phyloP scores from a whole-genome alignment of 2,329 filamentous ascomycete genomes.

The Madurella fahalii region DNA sequence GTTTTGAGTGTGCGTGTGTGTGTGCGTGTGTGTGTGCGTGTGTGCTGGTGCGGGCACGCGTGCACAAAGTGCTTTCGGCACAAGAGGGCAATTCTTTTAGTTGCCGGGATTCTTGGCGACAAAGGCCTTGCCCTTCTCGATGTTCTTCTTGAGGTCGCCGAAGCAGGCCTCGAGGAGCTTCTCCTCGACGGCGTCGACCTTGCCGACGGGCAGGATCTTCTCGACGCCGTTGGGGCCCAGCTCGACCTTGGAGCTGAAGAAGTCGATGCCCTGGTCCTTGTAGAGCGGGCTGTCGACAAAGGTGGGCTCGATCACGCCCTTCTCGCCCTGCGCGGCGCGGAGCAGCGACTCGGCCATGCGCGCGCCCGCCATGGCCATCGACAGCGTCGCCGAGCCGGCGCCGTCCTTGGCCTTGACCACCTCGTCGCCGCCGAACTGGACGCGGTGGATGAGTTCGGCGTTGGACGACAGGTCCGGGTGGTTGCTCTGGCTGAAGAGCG shows the following conservation, averaged over 20 bases:
- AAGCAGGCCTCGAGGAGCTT: slow-evolving; percentile 83
- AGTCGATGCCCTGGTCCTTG: slow-evolving; percentile 97
- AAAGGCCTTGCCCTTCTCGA: slow-evolving; percentile 76
- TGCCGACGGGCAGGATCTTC: slow-evolving; percentile 85
- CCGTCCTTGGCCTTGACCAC: slow-evolving; percentile 99
- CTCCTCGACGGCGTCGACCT: slow-evolving; percentile 81
- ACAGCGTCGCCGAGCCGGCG: slow-evolving; percentile 92
- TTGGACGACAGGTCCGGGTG: slow-evolving; percentile 79
- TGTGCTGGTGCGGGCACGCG: too few species aligned
- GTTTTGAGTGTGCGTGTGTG: neutral
- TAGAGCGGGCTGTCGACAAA: slow-evolving; percentile 96
- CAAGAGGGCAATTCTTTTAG: slow-evolving; percentile 38
- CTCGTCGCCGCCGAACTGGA: slow-evolving; percentile 98
- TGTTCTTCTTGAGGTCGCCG: slow-evolving; percentile 87
- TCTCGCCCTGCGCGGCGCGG: slow-evolving; percentile 87
- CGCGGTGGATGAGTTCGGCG: slow-evolving; percentile 80
- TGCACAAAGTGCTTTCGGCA: too few species aligned
- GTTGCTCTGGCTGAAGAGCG: slow-evolving; percentile 90
- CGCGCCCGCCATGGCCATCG: slow-evolving; percentile 95
- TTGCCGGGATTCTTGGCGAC: slow-evolving; percentile 57
- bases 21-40: neutral
- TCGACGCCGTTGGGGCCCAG: slow-evolving; percentile 94
- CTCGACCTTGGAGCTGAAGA: slow-evolving; percentile 94
- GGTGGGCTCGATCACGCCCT: slow-evolving; percentile 91
- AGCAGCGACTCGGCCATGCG: slow-evolving; percentile 85